phyloP scores from a whole-genome alignment of 306 rosid genomes.

The Citrullus amarus region DNA sequence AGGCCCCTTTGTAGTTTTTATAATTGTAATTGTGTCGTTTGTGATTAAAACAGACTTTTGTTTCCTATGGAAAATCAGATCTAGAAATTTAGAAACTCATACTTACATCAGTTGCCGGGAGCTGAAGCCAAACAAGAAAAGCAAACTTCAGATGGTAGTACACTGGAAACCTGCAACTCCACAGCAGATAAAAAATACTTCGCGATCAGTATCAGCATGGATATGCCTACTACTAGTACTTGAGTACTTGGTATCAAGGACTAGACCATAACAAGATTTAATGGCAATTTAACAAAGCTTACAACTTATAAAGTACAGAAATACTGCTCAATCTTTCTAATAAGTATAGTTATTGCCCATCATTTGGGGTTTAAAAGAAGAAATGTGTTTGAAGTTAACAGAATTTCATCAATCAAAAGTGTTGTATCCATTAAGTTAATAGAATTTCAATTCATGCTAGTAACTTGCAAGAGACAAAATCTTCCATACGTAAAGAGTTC shows the following conservation, averaged over 20 bases:
- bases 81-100: slow-evolving; percentile 1
- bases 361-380: background rate
- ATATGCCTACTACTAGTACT: background rate
- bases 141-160: slow-evolving; percentile 88
- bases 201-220: background rate
- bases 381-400: background rate
- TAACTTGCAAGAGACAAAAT: background rate
- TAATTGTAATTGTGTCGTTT: background rate
- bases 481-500: background rate
- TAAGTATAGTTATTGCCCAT: background rate
- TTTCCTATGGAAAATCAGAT: background rate
- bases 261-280: background rate
- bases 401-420: too few species aligned
- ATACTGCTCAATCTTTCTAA: background rate
- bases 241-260: background rate
- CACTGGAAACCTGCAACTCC: slow-evolving; percentile 58
- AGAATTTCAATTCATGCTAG: background rate
- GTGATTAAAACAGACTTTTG: background rate
- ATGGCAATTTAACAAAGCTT: background rate
- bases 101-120: slow-evolving; percentile 70
- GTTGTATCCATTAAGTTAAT: background rate
- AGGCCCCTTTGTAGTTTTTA: background rate
- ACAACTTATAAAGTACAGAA: background rate
- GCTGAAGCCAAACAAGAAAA: slow-evolving; percentile 98
- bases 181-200: background rate